Evolutionary conservation across 2,329 filamentous ascomycete genomes (phyloP), one percentile per base, ranked within the genome.

Genomic region (Diplodia scrobiculata): DNA sequence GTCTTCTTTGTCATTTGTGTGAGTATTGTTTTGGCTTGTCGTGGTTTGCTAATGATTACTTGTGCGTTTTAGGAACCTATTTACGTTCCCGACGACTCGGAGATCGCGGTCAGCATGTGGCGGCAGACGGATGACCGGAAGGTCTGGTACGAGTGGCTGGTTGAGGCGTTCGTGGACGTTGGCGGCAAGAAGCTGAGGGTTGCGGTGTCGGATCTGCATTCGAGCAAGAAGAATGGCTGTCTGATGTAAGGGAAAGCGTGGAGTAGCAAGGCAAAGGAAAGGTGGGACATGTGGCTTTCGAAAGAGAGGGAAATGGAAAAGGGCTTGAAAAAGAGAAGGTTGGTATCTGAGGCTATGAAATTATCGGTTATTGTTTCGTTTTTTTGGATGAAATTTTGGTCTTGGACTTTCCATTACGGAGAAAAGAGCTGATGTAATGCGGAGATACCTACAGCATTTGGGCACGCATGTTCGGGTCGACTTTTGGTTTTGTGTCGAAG

Each of bases 101-200:
- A 97, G 76, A 82, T 98, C 4, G 90, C 96, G 71, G 87, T 97
- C 45, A 95, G 88, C 75, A 97, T 99, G 88, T 97, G 92, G 91
- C 86, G 95, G 60, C 91, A 96, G 79, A 98, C 95, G 0, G 94
- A 99, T 74, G 92, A 97, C 75, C 87, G 90, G 45, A 96, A 91
- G 77, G 95, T 99, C 7, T 99, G 95, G 96, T 99, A 99, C 77
- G 95, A 99, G 77, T 99, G 95, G 95, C 83, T 95, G 68, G 89
- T 97, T 1, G 95, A 98, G 77, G 91, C 90, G 11, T 97, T 89
- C 77, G 84, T 66, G 7, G 45, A 47, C n/a, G 48, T 63, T 6
- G 41, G 50, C 3, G 48, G 65, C 6, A 52, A 51, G 47, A 47
- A 51, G 48, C n/a, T 66, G 25, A 45, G 55, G n/a, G 55, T 66